A percentile compares a stretch with the other conserved stretches of the same genome.
Conservation (phyloP, 768 basidiomycete species). For the Pulveroboletus frians region DNA sequence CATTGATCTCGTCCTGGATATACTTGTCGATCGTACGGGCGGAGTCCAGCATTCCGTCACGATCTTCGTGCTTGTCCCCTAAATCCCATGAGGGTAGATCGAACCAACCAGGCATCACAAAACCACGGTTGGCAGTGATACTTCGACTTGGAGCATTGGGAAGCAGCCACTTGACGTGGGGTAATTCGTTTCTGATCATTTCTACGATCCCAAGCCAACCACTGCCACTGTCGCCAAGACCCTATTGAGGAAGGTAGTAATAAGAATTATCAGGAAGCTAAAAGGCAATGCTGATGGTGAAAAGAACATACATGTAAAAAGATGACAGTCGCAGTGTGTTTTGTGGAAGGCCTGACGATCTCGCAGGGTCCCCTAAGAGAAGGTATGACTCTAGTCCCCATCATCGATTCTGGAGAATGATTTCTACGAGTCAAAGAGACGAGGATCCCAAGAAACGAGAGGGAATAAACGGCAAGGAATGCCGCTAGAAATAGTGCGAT, state of each 20-base stretch:
- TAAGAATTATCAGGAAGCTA: slow-evolving; percentile 2
- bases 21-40: slow-evolving; percentile 57
- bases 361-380: slow-evolving; percentile 33
- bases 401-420: neutral
- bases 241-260: slow-evolving; percentile 36
- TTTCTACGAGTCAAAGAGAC: neutral
- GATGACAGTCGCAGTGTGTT: slow-evolving; percentile 83
- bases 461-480: slow-evolving; percentile 1
- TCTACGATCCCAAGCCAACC: slow-evolving; percentile 78
- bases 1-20: slow-evolving; percentile 69
- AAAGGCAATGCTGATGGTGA: neutral
- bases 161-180: slow-evolving; percentile 85
- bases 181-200: slow-evolving; percentile 54
- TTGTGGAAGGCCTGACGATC: slow-evolving; percentile 47
- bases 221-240: slow-evolving; percentile 67
- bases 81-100: slow-evolving; percentile 68
- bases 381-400: slow-evolving; percentile 19
- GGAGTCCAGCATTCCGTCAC: slow-evolving; percentile 53
- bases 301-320: slow-evolving; percentile 71
- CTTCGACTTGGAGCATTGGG: slow-evolving; percentile 34
- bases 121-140: slow-evolving; percentile 72
- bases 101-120: slow-evolving; percentile 77
- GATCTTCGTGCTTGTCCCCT: slow-evolving; percentile 55
- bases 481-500: slow-evolving; percentile 1
- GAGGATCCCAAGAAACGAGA: neutral